These are phyloP conservation scores for Aspergillus neotritici DNA, from an alignment of 2,329 filamentous ascomycete genomes.

Conservation along the genomic window DNA sequence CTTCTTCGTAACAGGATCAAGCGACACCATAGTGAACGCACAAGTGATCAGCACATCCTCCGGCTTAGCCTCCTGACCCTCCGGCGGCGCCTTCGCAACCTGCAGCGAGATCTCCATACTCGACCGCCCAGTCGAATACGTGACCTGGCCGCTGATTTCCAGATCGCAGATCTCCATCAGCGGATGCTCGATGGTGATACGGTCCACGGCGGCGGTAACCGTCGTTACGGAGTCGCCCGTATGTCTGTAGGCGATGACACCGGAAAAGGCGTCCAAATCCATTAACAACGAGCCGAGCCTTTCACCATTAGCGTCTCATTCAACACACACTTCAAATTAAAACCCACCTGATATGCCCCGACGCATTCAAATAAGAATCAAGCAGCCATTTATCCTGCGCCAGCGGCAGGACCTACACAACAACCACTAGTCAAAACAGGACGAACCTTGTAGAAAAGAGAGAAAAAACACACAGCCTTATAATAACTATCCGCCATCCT, in stretches of 20 bases:
- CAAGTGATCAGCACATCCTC: constrained; percentile 65
- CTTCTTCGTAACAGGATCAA: constrained; percentile 63
- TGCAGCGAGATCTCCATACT: constrained; percentile 70
- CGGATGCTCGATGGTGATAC: constrained; percentile 63
- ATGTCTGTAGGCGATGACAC: constrained; percentile 69
- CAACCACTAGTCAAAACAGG: constrained; percentile 9
- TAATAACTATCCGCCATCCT: constrained; percentile 68
- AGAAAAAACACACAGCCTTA: constrained; percentile 49
- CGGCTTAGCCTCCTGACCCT: constrained; percentile 51
- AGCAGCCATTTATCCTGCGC: constrained; percentile 70
- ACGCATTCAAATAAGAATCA: constrained; percentile 71
- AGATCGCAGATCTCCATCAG: constrained; percentile 73
- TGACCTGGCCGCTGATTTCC: constrained; percentile 62
- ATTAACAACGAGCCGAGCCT: constrained; percentile 68
- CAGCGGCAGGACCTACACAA: constrained; percentile 56
- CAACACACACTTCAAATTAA: not conserved
- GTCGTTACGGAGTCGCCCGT: constrained; percentile 60
- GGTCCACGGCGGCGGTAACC: constrained; percentile 59
- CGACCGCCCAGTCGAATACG: constrained; percentile 66
- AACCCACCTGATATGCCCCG: constrained; percentile 61
- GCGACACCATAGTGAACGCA: constrained; percentile 71
- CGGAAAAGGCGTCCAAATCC: constrained; percentile 73
- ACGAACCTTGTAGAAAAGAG: not conserved
- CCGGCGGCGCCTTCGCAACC: constrained; percentile 60
- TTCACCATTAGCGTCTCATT: constrained; percentile 2